A percentile compares a stretch with the other conserved stretches of the same genome.
Conservation (phyloP, 768 basidiomycete genomes). For the Hydnum rufescens region DNA sequence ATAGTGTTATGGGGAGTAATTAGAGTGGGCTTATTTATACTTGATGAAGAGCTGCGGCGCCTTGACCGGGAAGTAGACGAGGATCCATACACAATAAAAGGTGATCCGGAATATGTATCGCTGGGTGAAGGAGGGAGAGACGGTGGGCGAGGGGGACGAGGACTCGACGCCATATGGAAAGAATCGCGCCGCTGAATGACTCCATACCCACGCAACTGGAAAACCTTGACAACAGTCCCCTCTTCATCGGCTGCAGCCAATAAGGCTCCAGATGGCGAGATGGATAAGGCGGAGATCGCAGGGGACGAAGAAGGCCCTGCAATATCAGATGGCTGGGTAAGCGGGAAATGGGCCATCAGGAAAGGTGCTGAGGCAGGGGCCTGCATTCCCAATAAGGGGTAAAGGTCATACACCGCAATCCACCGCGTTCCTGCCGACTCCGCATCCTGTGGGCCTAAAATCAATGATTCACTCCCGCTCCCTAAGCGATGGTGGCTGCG, state of each 20-base stretch:
- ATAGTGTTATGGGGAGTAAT: background rate
- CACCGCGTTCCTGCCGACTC: background rate
- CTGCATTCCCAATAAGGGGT: background rate
- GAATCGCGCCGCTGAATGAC: background rate
- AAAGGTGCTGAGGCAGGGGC: background rate
- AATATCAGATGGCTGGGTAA: slow-evolving; percentile 1
- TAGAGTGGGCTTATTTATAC: background rate
- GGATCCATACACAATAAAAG: background rate
- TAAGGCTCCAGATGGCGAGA: slow-evolving; percentile 8
- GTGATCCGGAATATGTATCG: background rate
- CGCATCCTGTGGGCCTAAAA: slow-evolving; percentile 1
- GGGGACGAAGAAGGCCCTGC: background rate
- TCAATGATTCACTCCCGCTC: background rate
- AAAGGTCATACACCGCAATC: background rate
- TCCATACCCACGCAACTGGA: slow-evolving; percentile 4
- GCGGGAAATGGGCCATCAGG: slow-evolving; percentile 8
- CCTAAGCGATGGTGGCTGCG: background rate
- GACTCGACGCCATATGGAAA: background rate
- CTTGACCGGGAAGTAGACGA: background rate
- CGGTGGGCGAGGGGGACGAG: background rate
- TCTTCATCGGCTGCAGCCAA: slow-evolving; percentile 7
- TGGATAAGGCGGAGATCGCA: slow-evolving; percentile 3
- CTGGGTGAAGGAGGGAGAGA: background rate
- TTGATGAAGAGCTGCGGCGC: slow-evolving; percentile 2
- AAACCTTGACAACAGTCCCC: slow-evolving; percentile 7